phyloP scores from a whole-genome alignment of 352 stramenopile genomes.

The Bremia lactucae region DNA sequence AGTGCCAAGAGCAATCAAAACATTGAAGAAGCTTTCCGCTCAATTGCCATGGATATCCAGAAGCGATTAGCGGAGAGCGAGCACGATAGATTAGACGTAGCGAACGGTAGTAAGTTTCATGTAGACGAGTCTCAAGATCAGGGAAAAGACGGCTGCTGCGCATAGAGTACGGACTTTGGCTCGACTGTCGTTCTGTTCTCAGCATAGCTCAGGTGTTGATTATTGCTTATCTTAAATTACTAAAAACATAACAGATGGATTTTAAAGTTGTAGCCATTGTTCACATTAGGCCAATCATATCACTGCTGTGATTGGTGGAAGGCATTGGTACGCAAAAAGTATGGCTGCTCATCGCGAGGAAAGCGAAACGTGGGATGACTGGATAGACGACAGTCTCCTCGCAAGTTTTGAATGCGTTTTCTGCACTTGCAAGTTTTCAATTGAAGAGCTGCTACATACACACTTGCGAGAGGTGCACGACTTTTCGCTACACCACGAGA shows the following conservation, averaged over 20 bases:
- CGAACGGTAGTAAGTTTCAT: constrained; percentile 76
- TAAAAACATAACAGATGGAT: neutral
- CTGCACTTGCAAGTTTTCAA: constrained; percentile 35
- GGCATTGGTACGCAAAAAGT: neutral
- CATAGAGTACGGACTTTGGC: constrained; percentile 13
- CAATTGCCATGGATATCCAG: constrained; percentile 84
- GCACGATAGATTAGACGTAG: constrained; percentile 84
- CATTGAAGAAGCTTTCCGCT: constrained; percentile 85
- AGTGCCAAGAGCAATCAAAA: constrained; percentile 90
- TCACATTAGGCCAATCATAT: constrained; percentile 7
- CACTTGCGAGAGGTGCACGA: constrained; percentile 41
- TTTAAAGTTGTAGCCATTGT: constrained; percentile 15
- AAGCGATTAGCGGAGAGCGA: constrained; percentile 79
- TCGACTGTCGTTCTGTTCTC: constrained; percentile 10
- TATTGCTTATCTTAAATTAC: neutral
- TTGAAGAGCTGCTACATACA: constrained; percentile 42
- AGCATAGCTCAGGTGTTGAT: too few relatives aligned
- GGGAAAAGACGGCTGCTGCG: constrained; percentile 73
- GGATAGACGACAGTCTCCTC: constrained; percentile 57
- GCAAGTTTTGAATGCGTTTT: constrained; percentile 58
- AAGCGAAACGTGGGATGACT: constrained; percentile 84
- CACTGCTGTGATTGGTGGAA: constrained; percentile 5
- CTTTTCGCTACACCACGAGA: constrained; percentile 53
- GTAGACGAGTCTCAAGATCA: constrained; percentile 75
- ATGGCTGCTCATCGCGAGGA: constrained; percentile 22